phyloP scores from a whole-genome alignment of 2,329 filamentous ascomycete genomes.

The Fusarium sp. region DNA sequence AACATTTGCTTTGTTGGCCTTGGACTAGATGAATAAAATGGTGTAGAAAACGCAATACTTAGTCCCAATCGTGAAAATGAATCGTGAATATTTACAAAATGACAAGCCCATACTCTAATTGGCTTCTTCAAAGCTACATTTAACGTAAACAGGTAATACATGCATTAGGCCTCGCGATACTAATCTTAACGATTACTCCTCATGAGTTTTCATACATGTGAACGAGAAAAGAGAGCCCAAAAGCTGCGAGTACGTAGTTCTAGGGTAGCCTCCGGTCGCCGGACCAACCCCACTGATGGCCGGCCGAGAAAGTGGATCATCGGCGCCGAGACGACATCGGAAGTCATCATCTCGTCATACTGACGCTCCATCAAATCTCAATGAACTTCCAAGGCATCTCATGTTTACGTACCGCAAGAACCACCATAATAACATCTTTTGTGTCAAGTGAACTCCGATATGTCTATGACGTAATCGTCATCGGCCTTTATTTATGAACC shows the following conservation, averaged over 20 bases:
- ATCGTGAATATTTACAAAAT: no score
- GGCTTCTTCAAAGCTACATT: no score
- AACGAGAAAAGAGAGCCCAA: no score
- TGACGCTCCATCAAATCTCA: constrained; percentile 13
- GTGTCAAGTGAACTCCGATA: no score
- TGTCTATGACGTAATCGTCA: constrained; percentile 34
- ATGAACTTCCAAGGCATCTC: neutral
- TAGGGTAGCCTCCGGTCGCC: constrained; percentile 5
- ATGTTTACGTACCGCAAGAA: neutral
- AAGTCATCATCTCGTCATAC: constrained; percentile 36
- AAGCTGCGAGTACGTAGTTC: no score
- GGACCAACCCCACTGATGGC: neutral
- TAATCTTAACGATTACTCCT: no score
- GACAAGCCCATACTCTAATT: no score
- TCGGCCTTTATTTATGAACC: neutral
- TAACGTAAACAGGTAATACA: no score
- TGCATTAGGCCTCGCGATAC: no score
- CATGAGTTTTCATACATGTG: no score
- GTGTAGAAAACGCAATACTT: neutral
- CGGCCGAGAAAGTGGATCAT: constrained; percentile 18
- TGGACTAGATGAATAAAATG: neutral
- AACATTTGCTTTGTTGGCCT: neutral
- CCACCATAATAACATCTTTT: neutral
- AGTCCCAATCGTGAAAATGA: rapidly evolving
- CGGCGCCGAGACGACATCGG: constrained; percentile 21